Evolutionary conservation across 306 rosid species (phyloP), one percentile per base, ranked within the genome.

Genomic region (Castanea crenata): DNA sequence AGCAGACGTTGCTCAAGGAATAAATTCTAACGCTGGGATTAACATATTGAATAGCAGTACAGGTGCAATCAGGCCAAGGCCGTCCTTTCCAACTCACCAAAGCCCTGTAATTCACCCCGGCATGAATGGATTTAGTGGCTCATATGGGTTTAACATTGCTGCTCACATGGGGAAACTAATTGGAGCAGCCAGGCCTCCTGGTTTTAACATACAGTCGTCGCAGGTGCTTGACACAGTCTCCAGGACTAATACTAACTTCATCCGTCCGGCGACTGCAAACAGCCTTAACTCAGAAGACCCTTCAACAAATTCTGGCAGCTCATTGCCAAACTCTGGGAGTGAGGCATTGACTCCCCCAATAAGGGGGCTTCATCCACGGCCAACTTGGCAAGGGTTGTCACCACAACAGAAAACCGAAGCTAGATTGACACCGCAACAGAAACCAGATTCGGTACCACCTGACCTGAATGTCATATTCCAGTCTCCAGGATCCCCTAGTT

Each of bases 401-500:
- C 74, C 78, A 19, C 82, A 78, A 19, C 85, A 31, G 62, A 83
- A 74, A 74, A 44, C 76, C 0, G 77, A 74, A 29, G 76, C 83
- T n/a, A 82, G 78, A 65, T 55, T 76, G 71, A 73, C 78, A 18
- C 78, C 82, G 1, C 87, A 63, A 71, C 85, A 85, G 81, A 86
- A 83, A 74, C 73, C 85, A 4, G 88, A 79, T 21, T 81, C 86
- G 12, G 88, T 85, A 85, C 92, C 94, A 6, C 94, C 92, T 3
- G 94, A 90, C 61, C 81, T 86, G 57, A 88, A 90, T 13, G 80
- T 88, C 72, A 85, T 85, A 78, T 90, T 90, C 78, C 90, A 90
- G 77, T 84, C 90, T 51, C 88, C 94, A 21, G 89, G 92, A 25
- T 86, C 94, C 35, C 90, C 92, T 79, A 84, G 83, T 85, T 88